These are phyloP conservation scores for Lenwebbia sp. DNA, from an alignment of 345 rosid genomes.

Conservation along the genomic window DNA sequence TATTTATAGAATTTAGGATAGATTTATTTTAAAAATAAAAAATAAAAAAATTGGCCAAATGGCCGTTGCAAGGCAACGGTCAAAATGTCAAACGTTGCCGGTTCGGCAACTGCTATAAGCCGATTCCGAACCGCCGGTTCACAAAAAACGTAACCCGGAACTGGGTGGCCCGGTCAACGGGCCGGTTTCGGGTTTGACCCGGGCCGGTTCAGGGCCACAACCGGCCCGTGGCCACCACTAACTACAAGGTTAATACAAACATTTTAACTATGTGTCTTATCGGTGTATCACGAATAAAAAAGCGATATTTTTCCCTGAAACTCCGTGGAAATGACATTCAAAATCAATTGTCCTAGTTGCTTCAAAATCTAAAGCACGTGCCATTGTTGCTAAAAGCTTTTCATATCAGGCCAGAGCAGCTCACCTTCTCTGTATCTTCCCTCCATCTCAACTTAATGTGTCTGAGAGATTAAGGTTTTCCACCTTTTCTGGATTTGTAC, in stretches of 20 bases:
- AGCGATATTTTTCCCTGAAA: neutral
- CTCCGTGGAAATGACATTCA: neutral
- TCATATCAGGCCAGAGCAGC: neutral
- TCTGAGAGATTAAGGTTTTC: neutral
- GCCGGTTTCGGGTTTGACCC: too few species aligned
- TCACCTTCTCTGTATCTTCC: neutral
- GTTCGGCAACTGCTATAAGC: too few species aligned
- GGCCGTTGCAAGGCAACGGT: too few species aligned
- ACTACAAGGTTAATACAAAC: neutral
- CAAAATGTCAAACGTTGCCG: too few species aligned
- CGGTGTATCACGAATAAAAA: neutral
- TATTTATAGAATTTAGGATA: too few species aligned
- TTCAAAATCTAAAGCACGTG: neutral
- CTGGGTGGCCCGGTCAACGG: too few species aligned
- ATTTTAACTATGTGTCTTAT: neutral
- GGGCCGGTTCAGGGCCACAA: too few species aligned
- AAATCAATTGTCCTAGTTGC: neutral
- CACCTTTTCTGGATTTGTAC: neutral
- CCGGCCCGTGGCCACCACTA: too few species aligned
- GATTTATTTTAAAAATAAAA: too few species aligned
- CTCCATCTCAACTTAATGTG: neutral
- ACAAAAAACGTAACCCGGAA: too few species aligned
- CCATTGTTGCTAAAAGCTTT: neutral
- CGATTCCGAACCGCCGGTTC: too few species aligned
- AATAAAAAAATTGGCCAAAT: too few species aligned